Evolutionary conservation across 2,329 filamentous ascomycete species (phyloP).

Genomic region (Penicillium sclerotigenum): DNA sequence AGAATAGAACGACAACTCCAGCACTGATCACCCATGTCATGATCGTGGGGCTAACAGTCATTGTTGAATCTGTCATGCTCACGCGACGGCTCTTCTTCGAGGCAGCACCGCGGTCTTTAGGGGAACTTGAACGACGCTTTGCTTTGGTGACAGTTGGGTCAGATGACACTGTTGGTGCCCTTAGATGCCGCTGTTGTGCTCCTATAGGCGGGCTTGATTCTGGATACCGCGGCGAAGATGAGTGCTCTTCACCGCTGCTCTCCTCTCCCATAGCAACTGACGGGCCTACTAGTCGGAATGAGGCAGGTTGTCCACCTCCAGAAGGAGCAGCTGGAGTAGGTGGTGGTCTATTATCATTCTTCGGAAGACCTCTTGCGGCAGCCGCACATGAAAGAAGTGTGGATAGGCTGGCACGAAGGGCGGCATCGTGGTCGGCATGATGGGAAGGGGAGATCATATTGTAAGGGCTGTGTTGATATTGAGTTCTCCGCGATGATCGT

Average conservation of each 20-base stretch:
- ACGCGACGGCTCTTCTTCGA: slow-evolving; percentile 37
- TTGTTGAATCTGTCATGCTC: slow-evolving; percentile 29
- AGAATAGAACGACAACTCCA: slow-evolving; percentile 62
- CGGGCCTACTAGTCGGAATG: slow-evolving; percentile 59
- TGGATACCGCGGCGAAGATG: slow-evolving; percentile 15
- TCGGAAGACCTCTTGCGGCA: slow-evolving; percentile 77
- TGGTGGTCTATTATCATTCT: slow-evolving; percentile 44
- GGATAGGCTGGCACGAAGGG: slow-evolving; percentile 86
- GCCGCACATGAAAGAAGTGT: slow-evolving; percentile 93
- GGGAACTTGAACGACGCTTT: slow-evolving; percentile 36
- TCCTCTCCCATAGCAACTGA: slow-evolving; percentile 55
- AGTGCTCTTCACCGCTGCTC: slow-evolving; percentile 24
- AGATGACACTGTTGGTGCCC: slow-evolving; percentile 18
- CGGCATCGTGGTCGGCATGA: slow-evolving; percentile 88
- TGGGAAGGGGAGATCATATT: slow-evolving; percentile 71
- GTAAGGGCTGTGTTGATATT: slow-evolving; percentile 54
- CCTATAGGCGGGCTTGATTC: slow-evolving; percentile 20
- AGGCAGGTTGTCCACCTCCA: slow-evolving; percentile 44
- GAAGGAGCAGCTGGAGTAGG: slow-evolving; percentile 23
- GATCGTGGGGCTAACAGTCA: slow-evolving; percentile 55
- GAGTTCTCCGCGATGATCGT: slow-evolving; percentile 34
- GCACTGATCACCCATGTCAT: slow-evolving; percentile 66
- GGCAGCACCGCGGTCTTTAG: slow-evolving; percentile 38
- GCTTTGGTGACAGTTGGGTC: slow-evolving; percentile 20
- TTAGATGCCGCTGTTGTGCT: slow-evolving; percentile 20